Conservation (phyloP, 1,139 yeast genomes). For the Geotrichum carabidarum region DNA sequence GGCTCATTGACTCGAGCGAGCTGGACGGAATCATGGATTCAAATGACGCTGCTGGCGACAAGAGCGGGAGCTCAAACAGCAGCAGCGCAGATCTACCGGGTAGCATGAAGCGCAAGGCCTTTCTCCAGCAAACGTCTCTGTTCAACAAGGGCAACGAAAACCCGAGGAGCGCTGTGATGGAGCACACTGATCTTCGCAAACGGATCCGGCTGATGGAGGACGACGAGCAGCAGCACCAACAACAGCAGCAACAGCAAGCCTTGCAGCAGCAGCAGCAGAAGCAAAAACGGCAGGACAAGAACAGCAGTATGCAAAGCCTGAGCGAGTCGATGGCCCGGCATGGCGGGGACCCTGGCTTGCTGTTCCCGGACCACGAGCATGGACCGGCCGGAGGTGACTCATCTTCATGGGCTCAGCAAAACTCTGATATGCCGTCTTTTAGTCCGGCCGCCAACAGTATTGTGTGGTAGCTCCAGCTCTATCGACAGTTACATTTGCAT, state of each 20-base stretch:
- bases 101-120: not conserved
- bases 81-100: not conserved
- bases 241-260: not conserved
- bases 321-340: not conserved
- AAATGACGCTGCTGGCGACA: not conserved
- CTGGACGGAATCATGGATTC: slow-evolving; percentile 14
- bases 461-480: not conserved
- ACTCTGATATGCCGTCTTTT: not conserved
- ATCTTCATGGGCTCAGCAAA: no score
- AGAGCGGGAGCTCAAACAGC: not conserved
- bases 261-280: not conserved
- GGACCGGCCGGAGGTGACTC: no score
- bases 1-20: slow-evolving; percentile 24
- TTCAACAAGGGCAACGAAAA: not conserved
- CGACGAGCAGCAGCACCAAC: not conserved
- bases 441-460: not conserved
- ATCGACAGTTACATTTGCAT: no score
- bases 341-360: not conserved
- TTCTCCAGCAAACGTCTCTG: not conserved
- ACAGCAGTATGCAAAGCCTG: not conserved
- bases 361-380: no score
- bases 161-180: not conserved
- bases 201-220: slow-evolving; percentile 32
- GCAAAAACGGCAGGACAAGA: not conserved
- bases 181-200: slow-evolving; percentile 26